Conservation (phyloP, 371 early-diverging fungal species). For the Mortierella sp. region DNA sequence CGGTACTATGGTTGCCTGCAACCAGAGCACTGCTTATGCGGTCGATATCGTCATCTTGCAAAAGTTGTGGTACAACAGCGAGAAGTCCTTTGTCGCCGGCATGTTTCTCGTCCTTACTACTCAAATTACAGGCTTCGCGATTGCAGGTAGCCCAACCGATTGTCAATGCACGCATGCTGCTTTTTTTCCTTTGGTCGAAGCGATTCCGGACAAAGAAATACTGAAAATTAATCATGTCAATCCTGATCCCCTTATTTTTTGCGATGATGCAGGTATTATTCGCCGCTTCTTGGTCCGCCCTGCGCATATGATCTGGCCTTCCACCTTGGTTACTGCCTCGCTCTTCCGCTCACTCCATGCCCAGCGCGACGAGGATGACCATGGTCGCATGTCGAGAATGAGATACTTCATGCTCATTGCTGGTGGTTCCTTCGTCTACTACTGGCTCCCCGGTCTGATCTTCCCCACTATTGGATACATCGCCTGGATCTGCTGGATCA, state of each 20-base stretch:
- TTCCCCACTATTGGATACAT: slow-evolving; percentile 65
- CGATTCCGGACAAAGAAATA: neutral
- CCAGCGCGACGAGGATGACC: slow-evolving; percentile 51
- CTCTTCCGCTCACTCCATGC: slow-evolving; percentile 80
- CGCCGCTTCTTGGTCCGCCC: slow-evolving; percentile 86
- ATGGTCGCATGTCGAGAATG: slow-evolving; percentile 66
- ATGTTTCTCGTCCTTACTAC: slow-evolving; percentile 75
- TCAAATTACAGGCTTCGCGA: slow-evolving; percentile 84
- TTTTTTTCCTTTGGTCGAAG: too few relatives aligned
- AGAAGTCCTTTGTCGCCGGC: slow-evolving; percentile 73
- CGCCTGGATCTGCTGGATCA: slow-evolving; percentile 74
- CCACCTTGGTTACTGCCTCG: slow-evolving; percentile 79
- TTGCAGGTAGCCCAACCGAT: slow-evolving; percentile 70
- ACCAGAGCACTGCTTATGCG: slow-evolving; percentile 76
- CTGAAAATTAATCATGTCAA: neutral
- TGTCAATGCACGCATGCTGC: neutral
- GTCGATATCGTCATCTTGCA: slow-evolving; percentile 83
- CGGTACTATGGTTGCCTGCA: slow-evolving; percentile 68
- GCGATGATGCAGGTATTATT: slow-evolving; percentile 63
- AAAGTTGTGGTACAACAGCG: slow-evolving; percentile 70
- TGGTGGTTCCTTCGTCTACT: slow-evolving; percentile 60
- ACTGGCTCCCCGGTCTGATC: slow-evolving; percentile 68
- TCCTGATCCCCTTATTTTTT: neutral
- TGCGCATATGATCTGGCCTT: slow-evolving; percentile 88
- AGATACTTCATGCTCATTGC: slow-evolving; percentile 76